Percentiles rank a stretch among this genome's conserved stretches.
Evolutionary conservation across 176 grass and related monocot genomes (phyloP).

Genomic region (Ensete ventricosum): DNA sequence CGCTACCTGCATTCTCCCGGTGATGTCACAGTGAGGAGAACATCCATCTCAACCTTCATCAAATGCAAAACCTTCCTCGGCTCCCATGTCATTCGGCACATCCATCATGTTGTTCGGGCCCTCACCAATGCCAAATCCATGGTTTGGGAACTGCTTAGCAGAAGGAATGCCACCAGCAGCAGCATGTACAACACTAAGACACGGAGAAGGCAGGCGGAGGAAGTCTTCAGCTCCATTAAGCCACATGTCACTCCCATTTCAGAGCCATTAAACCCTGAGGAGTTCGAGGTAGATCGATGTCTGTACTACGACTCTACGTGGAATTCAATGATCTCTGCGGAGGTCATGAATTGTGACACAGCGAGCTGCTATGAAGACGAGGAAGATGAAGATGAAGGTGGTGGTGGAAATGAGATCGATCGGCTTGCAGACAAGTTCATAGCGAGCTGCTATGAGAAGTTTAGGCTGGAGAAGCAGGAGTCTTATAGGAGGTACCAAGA

Average conservation of each 20-base stretch:
- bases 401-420: slow-evolving; percentile 53
- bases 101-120: neutral
- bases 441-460: slow-evolving; percentile 65
- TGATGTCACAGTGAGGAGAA: neutral
- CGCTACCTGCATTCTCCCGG: neutral
- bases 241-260: slow-evolving; percentile 12
- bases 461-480: slow-evolving; percentile 86
- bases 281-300: slow-evolving; percentile 1
- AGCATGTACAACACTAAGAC: neutral
- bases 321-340: neutral
- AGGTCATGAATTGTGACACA: neutral
- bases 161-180: neutral
- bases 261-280: neutral
- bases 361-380: slow-evolving; percentile 21
- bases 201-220: slow-evolving; percentile 6
- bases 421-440: slow-evolving; percentile 79
- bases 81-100: neutral
- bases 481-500: slow-evolving; percentile 69
- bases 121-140: slow-evolving; percentile 3
- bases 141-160: neutral
- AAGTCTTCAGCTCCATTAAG: slow-evolving; percentile 13
- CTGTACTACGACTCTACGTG: slow-evolving; percentile 2
- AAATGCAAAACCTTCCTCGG: neutral
- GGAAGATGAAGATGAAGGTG: neutral
- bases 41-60: neutral